Evolutionary conservation across 192 early-diverging fungal species (phyloP).

Genomic region (Coemansia sp.): DNA sequence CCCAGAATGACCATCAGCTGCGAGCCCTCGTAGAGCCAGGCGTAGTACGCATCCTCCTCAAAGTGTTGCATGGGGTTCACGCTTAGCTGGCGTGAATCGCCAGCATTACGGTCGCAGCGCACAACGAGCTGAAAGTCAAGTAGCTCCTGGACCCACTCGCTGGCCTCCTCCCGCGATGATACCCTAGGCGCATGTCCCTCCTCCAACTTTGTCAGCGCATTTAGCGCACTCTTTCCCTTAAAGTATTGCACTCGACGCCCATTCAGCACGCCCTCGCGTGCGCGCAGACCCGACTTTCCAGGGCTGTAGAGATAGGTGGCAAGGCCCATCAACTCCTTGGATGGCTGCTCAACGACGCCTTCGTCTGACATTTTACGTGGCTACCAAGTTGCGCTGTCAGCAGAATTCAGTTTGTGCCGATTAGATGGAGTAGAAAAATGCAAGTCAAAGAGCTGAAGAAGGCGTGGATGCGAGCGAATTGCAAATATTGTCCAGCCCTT

Average conservation of each 20-base stretch:
- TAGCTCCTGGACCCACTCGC: constrained; percentile 64
- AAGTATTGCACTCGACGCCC: constrained; percentile 91
- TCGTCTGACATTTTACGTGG: constrained; percentile 21
- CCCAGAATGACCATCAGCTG: constrained; percentile 74
- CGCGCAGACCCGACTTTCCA: constrained; percentile 68
- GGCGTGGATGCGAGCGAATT: not conserved
- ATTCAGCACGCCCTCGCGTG: constrained; percentile 83
- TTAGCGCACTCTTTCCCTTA: constrained; percentile 60
- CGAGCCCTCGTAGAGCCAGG: constrained; percentile 93
- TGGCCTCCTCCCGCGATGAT: constrained; percentile 58
- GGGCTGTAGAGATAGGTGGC: constrained; percentile 78
- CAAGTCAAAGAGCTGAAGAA: not conserved
- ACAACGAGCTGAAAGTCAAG: constrained; percentile 73
- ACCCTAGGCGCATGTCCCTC: constrained; percentile 54
- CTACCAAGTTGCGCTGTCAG: not conserved
- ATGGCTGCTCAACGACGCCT: constrained; percentile 20
- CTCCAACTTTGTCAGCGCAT: constrained; percentile 46
- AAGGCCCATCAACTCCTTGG: constrained; percentile 63
- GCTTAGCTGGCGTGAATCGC: constrained; percentile 50
- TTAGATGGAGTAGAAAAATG: not conserved
- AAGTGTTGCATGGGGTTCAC: constrained; percentile 64
- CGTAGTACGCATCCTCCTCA: constrained; percentile 81
- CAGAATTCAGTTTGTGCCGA: not conserved
- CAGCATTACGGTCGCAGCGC: constrained; percentile 65
- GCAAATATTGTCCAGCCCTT: not conserved